Conservation (phyloP, 768 basidiomycete genomes). For the Lentinula raphanica region DNA sequence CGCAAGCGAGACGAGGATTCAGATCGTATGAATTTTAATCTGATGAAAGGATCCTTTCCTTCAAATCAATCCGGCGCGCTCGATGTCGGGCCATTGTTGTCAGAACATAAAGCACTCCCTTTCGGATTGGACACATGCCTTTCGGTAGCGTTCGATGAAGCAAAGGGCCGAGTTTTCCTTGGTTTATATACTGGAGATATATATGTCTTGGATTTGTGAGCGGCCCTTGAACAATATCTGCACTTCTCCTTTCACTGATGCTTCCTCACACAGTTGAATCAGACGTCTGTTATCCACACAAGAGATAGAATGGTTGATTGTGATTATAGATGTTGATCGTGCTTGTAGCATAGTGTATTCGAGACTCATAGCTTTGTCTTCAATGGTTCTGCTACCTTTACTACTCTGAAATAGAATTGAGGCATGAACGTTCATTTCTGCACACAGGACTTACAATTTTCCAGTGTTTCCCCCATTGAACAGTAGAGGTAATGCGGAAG, state of each 20-base stretch:
- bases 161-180: slow-evolving; percentile 44
- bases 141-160: slow-evolving; percentile 52
- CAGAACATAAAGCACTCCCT: slow-evolving; percentile 43
- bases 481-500: slow-evolving; percentile 61
- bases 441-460: slow-evolving; percentile 44
- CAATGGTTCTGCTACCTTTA: slow-evolving; percentile 1
- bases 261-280: no score
- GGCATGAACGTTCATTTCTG: not conserved
- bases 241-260: no score
- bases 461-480: slow-evolving; percentile 77
- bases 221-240: no score
- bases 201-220: slow-evolving; percentile 39
- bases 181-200: slow-evolving; percentile 50
- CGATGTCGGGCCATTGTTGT: slow-evolving; percentile 34
- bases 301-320: no score
- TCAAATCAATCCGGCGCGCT: slow-evolving; percentile 15
- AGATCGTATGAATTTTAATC: slow-evolving; percentile 21
- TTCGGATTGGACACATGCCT: slow-evolving; percentile 42
- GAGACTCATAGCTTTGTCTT: slow-evolving; percentile 1
- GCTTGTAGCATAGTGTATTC: not conserved
- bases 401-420: not conserved
- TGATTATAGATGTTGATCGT: no score
- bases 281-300: no score
- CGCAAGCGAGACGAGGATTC: slow-evolving; percentile 43
- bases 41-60: slow-evolving; percentile 49